Conservation (phyloP, 140 eudicot species). For the Ambrosia hybrid region DNA sequence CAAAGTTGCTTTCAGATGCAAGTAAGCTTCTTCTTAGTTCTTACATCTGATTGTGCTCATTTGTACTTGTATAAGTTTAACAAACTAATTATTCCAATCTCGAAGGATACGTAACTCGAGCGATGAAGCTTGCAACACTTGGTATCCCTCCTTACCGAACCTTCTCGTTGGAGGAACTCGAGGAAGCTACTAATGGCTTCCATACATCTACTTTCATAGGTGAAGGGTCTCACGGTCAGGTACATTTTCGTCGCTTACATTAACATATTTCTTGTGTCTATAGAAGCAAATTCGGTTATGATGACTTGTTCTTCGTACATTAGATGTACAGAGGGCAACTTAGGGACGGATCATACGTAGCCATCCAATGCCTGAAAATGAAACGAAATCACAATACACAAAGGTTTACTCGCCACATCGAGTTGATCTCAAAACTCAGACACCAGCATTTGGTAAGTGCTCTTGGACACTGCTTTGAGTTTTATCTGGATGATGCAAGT, state of each 20-base stretch:
- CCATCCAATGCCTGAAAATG: slow-evolving; percentile 78
- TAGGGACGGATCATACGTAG: slow-evolving; percentile 59
- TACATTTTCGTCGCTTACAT: slow-evolving; percentile 24
- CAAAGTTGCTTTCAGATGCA: slow-evolving; percentile 84
- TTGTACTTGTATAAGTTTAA: slow-evolving; percentile 27
- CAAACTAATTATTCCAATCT: neutral
- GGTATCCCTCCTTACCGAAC: slow-evolving; percentile 70
- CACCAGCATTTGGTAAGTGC: slow-evolving; percentile 85
- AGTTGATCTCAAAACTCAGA: slow-evolving; percentile 81
- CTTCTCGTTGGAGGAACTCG: slow-evolving; percentile 75
- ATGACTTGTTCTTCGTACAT: slow-evolving; percentile 11
- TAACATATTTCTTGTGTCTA: slow-evolving; percentile 1
- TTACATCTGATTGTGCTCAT: neutral
- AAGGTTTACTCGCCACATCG: slow-evolving; percentile 63
- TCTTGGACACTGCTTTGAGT: slow-evolving; percentile 91
- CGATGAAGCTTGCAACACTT: slow-evolving; percentile 76
- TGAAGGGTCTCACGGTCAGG: slow-evolving; percentile 86
- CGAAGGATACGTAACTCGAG: slow-evolving; percentile 74
- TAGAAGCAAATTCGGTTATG: neutral
- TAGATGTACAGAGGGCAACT: slow-evolving; percentile 85
- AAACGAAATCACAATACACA: slow-evolving; percentile 54
- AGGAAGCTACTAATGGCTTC: slow-evolving; percentile 79
- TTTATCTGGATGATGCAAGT: slow-evolving; percentile 77
- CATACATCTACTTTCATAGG: slow-evolving; percentile 56
- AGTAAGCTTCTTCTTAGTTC: slow-evolving; percentile 43